These are phyloP conservation scores for Thelephora terrestris DNA, from an alignment of 1,284 basidiomycete genomes.

Conservation along the genomic window DNA sequence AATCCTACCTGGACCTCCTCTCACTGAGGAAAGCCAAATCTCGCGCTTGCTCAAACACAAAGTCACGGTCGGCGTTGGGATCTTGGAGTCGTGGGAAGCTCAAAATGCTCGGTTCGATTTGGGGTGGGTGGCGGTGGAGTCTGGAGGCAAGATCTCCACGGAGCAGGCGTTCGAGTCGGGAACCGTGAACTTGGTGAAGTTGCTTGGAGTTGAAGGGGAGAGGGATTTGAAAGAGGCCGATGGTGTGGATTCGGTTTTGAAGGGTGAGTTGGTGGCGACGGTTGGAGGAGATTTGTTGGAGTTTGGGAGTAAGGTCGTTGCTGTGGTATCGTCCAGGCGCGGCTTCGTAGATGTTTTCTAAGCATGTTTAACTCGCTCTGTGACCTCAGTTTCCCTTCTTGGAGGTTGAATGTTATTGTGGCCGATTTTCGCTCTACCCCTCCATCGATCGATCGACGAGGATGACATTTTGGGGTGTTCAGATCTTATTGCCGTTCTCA, in stretches of 20 bases:
- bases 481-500: too few relatives aligned
- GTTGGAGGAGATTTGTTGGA: slow-evolving; percentile 19
- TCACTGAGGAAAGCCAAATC: slow-evolving; percentile 59
- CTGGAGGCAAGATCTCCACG: slow-evolving; percentile 32
- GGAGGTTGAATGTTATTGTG: too few relatives aligned
- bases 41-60: slow-evolving; percentile 51
- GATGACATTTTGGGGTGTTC: too few relatives aligned
- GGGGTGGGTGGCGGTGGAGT: slow-evolving; percentile 35
- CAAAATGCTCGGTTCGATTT: slow-evolving; percentile 55
- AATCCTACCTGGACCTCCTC: slow-evolving; percentile 59
- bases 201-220: slow-evolving; percentile 30
- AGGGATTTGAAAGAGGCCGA: slow-evolving; percentile 22
- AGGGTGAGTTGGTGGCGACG: slow-evolving; percentile 32
- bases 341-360: slow-evolving; percentile 14
- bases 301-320: slow-evolving; percentile 39
- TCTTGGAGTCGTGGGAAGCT: slow-evolving; percentile 41
- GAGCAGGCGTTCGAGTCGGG: slow-evolving; percentile 47
- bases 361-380: too few relatives aligned
- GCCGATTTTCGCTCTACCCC: too few relatives aligned
- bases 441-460: too few relatives aligned
- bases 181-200: slow-evolving; percentile 48
- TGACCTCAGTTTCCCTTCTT: too few relatives aligned
- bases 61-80: slow-evolving; percentile 67
- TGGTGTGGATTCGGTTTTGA: too few relatives aligned
- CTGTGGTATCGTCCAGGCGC: slow-evolving; percentile 28